Evolutionary conservation across 495 filamentous ascomycete species (phyloP).

Genomic region (Lophium mytilinum): DNA sequence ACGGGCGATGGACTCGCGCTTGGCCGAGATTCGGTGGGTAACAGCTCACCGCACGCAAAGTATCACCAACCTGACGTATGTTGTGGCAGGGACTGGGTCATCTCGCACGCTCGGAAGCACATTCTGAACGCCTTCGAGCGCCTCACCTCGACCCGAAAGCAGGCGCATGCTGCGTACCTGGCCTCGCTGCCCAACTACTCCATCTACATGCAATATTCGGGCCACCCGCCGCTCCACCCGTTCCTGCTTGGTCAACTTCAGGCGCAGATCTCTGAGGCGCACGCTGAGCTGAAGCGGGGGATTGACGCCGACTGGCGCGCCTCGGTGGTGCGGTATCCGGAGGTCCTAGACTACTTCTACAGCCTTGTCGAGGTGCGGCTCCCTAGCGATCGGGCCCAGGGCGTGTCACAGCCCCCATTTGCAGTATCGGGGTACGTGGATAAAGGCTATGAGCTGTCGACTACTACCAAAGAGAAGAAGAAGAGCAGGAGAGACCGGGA

Average conservation of each 20-base stretch:
- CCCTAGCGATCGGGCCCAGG: conserved; percentile 32
- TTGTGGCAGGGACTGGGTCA: conserved; percentile 54
- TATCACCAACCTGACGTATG: background rate
- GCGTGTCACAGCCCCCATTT: conserved; percentile 20
- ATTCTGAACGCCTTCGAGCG: conserved; percentile 61
- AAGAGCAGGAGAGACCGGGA: conserved; percentile 22
- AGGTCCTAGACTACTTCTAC: conserved; percentile 68
- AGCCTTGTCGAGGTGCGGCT: conserved; percentile 53
- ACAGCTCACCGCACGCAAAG: background rate
- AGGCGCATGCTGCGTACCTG: conserved; percentile 46
- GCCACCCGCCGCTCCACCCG: conserved; percentile 31
- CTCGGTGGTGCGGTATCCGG: conserved; percentile 60
- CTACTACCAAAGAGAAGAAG: conserved; percentile 17
- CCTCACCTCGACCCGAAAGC: conserved; percentile 52
- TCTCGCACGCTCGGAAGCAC: conserved; percentile 58
- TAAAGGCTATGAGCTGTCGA: conserved; percentile 19
- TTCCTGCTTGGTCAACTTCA: conserved; percentile 22
- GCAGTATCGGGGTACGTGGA: conserved; percentile 19
- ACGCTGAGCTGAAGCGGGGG: conserved; percentile 54
- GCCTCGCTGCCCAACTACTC: conserved; percentile 49
- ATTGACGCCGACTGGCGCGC: conserved; percentile 68
- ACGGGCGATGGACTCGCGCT: conserved; percentile 53
- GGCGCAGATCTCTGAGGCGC: conserved; percentile 46
- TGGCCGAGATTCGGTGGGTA: conserved; percentile 55
- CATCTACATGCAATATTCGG: conserved; percentile 40